Evolutionary conservation across 2,329 filamentous ascomycete species (phyloP).

Genomic region (Colletotrichum shisoi): DNA sequence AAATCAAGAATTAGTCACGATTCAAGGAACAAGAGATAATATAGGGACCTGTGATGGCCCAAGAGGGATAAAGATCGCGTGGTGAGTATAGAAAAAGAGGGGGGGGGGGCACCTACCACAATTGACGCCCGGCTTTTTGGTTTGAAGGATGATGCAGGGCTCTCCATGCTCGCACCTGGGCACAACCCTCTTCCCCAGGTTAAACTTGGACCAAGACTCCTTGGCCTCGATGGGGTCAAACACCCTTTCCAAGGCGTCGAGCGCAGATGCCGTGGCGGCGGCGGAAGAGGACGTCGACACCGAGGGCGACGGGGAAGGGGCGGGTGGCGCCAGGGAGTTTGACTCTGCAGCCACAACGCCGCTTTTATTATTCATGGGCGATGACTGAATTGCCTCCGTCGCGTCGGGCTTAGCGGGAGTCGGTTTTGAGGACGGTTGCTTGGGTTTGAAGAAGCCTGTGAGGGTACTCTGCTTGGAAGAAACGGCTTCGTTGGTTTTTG

Average conservation of each 20-base stretch:
- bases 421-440: constrained; percentile 43
- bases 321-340: neutral
- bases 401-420: neutral
- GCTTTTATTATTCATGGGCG: neutral
- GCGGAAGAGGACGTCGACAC: neutral
- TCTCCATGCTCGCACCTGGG: constrained; percentile 90
- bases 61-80: neutral
- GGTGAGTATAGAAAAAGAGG: neutral
- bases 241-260: constrained; percentile 50
- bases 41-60: neutral
- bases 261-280: constrained; percentile 2
- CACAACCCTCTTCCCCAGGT: constrained; percentile 73
- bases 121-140: constrained; percentile 90
- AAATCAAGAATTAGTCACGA: constrained; percentile 39
- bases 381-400: neutral
- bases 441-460: constrained; percentile 81
- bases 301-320: constrained; percentile 3
- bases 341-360: neutral
- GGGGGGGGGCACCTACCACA: constrained; percentile 59
- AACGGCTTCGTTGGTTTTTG: constrained; percentile 43
- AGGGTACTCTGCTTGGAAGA: constrained; percentile 64
- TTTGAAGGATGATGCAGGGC: constrained; percentile 81
- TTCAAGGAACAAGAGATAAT: neutral
- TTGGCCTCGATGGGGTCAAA: constrained; percentile 76
- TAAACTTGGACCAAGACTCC: constrained; percentile 83